These are phyloP conservation scores for Aureobasidium pullulans DNA, from an alignment of 2,329 filamentous ascomycete genomes.

Conservation along the genomic window DNA sequence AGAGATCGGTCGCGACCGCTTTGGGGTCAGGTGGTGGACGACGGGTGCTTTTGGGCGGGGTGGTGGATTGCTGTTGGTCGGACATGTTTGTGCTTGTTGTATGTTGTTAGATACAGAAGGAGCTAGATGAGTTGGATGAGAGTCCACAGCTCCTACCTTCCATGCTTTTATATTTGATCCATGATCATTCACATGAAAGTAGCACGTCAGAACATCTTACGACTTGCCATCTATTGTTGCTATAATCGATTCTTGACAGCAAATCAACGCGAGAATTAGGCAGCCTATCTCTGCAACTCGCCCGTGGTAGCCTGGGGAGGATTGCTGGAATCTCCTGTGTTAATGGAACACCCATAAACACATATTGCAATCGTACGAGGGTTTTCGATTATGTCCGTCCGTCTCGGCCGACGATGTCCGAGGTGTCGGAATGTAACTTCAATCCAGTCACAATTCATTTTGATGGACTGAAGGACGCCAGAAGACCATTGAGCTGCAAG, in stretches of 20 bases:
- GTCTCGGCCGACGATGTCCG: not conserved
- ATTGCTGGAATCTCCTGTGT: not conserved
- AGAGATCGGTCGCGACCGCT: constrained; percentile 22
- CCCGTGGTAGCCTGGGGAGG: not conserved
- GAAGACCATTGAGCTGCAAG: too few species aligned
- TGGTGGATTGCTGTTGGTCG: not conserved
- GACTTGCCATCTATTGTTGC: too few species aligned
- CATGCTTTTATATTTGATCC: not conserved
- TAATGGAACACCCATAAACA: too few species aligned
- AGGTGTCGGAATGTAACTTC: too few species aligned
- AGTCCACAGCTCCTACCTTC: not conserved
- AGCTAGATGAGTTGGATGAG: not conserved
- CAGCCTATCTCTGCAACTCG: not conserved
- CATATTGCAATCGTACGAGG: too few species aligned
- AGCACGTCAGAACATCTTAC: not conserved
- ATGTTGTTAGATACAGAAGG: not conserved
- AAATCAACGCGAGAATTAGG: not conserved
- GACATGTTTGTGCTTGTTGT: not conserved
- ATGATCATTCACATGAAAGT: not conserved
- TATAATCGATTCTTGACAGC: not conserved
- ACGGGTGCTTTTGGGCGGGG: not conserved
- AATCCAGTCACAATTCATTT: too few species aligned
- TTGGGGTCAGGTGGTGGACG: not conserved
- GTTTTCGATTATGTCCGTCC: not conserved
- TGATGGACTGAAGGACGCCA: too few species aligned